A percentile compares a stretch with the other conserved stretches of the same genome.
Evolutionary conservation across 202 grass and related monocot species (phyloP).

Genomic region (Bolboschoenoplectus hybrid): DNA sequence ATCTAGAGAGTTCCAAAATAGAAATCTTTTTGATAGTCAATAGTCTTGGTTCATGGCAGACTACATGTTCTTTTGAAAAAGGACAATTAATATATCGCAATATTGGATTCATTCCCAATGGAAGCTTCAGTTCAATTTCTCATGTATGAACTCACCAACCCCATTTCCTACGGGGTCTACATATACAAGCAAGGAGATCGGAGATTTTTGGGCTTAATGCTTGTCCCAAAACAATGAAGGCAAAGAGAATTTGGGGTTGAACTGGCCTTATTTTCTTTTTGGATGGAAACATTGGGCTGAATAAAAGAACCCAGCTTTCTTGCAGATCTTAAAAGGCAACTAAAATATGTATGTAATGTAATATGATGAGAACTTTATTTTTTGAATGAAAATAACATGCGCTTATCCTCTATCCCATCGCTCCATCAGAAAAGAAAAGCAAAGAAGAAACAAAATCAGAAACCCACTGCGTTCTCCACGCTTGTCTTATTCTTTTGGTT

Average conservation of each 20-base stretch:
- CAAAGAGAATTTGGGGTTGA: neutral
- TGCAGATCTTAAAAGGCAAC: neutral
- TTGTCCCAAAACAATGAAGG: neutral
- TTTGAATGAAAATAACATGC: neutral
- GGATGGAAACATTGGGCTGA: neutral
- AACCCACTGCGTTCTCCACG: neutral
- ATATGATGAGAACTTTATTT: neutral
- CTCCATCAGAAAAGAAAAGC: neutral
- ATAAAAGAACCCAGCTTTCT: neutral
- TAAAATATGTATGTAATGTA: neutral
- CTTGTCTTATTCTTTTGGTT: neutral
- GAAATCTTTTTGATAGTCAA: too few species aligned
- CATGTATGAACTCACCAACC: too few species aligned
- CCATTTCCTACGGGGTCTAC: too few species aligned
- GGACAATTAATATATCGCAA: too few species aligned
- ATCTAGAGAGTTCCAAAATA: too few species aligned
- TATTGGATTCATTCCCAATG: too few species aligned
- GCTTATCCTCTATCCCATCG: neutral
- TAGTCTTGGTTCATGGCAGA: too few species aligned
- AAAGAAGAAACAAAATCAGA: neutral
- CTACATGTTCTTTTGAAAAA: too few species aligned
- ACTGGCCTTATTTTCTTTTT: neutral
- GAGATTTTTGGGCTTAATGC: neutral
- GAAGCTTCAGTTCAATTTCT: too few species aligned
- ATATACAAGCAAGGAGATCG: too few species aligned